Percentiles rank a stretch among this genome's conserved stretches.
Conservation (phyloP, 208 protist species). For the Leishmania guyanensis region DNA sequence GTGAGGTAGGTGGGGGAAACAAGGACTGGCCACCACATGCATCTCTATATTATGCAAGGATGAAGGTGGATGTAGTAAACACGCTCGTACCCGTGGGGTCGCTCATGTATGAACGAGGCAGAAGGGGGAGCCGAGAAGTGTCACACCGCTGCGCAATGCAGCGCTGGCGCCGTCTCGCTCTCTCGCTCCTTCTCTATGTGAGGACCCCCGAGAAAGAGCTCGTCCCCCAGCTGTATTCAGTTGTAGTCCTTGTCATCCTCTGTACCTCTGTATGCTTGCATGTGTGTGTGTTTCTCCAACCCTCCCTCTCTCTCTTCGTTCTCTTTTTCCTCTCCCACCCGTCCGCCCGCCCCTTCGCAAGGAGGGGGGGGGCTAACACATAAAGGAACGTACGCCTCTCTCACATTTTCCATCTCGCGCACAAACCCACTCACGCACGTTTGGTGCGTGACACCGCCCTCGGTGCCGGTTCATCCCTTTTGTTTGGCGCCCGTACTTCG, state of each 20-base stretch:
- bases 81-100: neutral
- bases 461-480: neutral
- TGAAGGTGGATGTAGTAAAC: neutral
- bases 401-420: neutral
- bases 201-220: neutral
- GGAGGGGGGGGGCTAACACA: neutral
- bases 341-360: no score
- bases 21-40: neutral
- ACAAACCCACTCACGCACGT: neutral
- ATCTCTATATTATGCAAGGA: neutral
- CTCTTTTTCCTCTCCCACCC: neutral
- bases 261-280: neutral
- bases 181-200: neutral
- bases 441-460: neutral
- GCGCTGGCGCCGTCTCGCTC: neutral
- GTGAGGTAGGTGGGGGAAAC: neutral
- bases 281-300: neutral
- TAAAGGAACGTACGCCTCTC: neutral
- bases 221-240: neutral
- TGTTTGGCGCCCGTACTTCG: neutral
- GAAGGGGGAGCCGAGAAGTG: neutral
- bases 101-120: neutral
- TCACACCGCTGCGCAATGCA: neutral
- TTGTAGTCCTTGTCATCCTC: neutral
- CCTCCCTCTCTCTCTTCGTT: neutral